Base-by-base conservation (phyloP, 73 alveolate genomes). In the Blepharisma stoltei region DNA sequence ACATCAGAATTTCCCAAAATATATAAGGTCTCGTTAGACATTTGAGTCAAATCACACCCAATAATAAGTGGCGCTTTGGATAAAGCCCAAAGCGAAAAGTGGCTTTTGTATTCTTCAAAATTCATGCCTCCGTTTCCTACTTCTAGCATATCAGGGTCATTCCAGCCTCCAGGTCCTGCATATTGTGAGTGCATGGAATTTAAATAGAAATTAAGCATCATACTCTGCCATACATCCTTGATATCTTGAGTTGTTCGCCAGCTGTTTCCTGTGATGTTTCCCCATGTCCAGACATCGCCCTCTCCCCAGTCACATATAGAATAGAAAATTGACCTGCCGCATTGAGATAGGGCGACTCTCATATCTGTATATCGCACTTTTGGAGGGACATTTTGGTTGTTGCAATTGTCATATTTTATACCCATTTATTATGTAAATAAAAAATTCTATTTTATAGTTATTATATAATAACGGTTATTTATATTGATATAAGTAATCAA, bases 141-240 rank as follows among this genome's bases (percentile, higher is more conserved):
- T 83, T 95, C 98, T 65, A 97, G 83, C 99, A 97, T 95, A 77
- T 95, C 99, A 7, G 99, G 99, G 54, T 97, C 99, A 70, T 97
- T 97, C 99, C 99, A 97, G 69, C 98, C 97, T 7, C 99, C 99
- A 5, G 98, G 98, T 6, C 98, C 98, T 11, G 98, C 99, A 78
- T 78, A 87, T 73, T 82, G 81, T 0, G 80, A 54, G 27, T 77
- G 71, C 47, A 44, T 43, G 7, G 78, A 77, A 21, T 84, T 78
- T 43, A 83, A 85, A 52, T 87, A 77, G 52, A 70, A 60, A 38
- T 52, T 53, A 32, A 66, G 14, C 48, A 32, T 54, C 77, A 50
- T 20, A 60, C 47, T 43, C 54, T 37, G 78, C 83, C 32, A 83
- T 6, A 73, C 80, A 88, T 94, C 95, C 32, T 67, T 52, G 52